Evolutionary conservation across 768 basidiomycete genomes (phyloP).

Genomic region (Mrakia hoshinonis): DNA sequence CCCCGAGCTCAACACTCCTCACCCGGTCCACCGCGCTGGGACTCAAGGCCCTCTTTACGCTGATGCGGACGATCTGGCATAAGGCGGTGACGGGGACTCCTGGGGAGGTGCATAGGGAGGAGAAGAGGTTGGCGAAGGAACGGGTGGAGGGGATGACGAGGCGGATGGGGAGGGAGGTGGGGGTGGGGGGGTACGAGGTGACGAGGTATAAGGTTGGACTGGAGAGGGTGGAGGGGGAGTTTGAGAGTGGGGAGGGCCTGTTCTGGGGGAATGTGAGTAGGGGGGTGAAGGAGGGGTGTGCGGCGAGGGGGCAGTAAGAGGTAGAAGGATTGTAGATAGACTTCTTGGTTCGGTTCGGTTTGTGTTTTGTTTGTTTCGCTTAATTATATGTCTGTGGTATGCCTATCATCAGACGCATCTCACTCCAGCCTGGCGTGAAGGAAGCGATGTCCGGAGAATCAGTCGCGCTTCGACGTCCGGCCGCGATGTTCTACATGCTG

Average conservation of each 20-base stretch:
- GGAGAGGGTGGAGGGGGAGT: constrained; percentile 36
- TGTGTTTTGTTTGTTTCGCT: neutral
- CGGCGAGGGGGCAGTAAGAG: too few species aligned
- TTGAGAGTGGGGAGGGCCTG: constrained; percentile 37
- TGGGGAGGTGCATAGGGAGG: constrained; percentile 34
- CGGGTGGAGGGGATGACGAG: constrained; percentile 38
- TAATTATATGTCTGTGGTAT: too few species aligned
- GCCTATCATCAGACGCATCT: too few species aligned
- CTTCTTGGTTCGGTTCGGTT: neutral
- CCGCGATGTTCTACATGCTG: too few species aligned
- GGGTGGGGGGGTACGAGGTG: constrained; percentile 37
- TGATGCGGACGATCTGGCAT: constrained; percentile 38
- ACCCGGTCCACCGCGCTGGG: constrained; percentile 36
- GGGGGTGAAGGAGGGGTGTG: constrained; percentile 31
- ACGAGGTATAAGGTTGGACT: constrained; percentile 35
- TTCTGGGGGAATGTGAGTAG: constrained; percentile 39
- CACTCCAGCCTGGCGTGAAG: too few species aligned
- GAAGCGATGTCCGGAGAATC: too few species aligned
- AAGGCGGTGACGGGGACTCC: constrained; percentile 38
- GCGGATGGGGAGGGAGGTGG: constrained; percentile 37
- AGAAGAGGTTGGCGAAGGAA: constrained; percentile 38
- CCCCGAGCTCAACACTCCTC: constrained; percentile 30
- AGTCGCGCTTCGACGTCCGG: too few species aligned
- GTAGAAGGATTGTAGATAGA: neutral
- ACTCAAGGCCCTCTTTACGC: constrained; percentile 37